Evolutionary conservation across 192 early-diverging fungal genomes (phyloP), one percentile per base, ranked within the genome.

Genomic region (Podochytrium sp.): DNA sequence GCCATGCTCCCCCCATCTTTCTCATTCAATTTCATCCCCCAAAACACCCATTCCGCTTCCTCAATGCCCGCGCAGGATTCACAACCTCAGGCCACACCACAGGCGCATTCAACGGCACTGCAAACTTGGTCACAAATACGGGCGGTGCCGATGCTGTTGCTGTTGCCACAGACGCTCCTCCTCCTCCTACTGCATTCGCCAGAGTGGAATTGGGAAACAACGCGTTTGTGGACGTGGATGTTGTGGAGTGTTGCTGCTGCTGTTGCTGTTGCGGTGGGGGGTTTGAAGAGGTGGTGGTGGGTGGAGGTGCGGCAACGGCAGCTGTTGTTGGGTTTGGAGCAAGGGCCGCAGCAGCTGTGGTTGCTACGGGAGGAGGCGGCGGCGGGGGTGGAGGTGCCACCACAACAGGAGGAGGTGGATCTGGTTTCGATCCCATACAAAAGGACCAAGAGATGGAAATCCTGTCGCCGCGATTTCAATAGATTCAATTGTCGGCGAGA

Each of bases 1-100:
- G 12, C 10, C 20, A 47, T 47, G 10, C 20, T 14, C 12, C 12
- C 20, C 10, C 20, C 10, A 47, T 47, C 10, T 10, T 47, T 47
- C 43, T 10, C 10, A 47, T 47, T 14, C 43, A 47, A 47, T 47
- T 47, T 47, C 43, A 14, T 14, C 12, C 60, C 12, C 7, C 33
- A 39, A 51, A 37, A 29, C 66, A 69, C 50, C 40, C 20, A 55
- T 69, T 69, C 23, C 66, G 30, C 39, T 34, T 10, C 33, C 32
- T 20, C 35, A 68, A 35, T 1, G 52, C 23, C 18, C 66, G 25
- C 34, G 0, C 37, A 30, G 66, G 32, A 55, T 68, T 53, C 12
- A 68, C 43, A 18, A 68, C 66, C 7, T n/a, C 10, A 16, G 25
- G 43, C 66, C 66, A 68, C 20, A 55, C 33, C 5, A 55, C 51